A percentile compares a stretch with the other conserved stretches of the same genome.
Evolutionary conservation across 2,329 filamentous ascomycete species (phyloP).

Genomic region (Hysterium pulicare): DNA sequence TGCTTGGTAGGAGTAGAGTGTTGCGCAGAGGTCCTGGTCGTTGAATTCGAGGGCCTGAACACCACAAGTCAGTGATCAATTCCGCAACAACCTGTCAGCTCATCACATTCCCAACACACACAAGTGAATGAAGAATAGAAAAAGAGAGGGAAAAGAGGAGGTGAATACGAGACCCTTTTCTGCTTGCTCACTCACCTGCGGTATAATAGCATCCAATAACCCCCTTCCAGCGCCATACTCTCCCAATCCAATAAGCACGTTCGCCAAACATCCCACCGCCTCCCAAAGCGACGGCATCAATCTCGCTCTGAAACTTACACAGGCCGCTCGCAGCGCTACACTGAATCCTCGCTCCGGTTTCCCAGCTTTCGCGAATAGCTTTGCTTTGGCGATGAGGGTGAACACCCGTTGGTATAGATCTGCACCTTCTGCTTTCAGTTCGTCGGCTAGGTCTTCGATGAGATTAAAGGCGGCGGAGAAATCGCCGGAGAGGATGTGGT

Average conservation of each 20-base stretch:
- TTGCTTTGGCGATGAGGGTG: slow-evolving; percentile 69
- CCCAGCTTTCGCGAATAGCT: slow-evolving; percentile 65
- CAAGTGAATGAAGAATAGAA: neutral
- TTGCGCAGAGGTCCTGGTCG: slow-evolving; percentile 59
- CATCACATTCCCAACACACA: no score
- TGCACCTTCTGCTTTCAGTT: slow-evolving; percentile 53
- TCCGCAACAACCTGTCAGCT: no score
- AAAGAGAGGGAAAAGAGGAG: neutral
- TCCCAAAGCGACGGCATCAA: slow-evolving; percentile 71
- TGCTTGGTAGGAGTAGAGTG: slow-evolving; percentile 66
- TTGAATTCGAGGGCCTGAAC: slow-evolving; percentile 63
- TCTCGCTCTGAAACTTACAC: slow-evolving; percentile 66
- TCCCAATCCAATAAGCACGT: slow-evolving; percentile 64
- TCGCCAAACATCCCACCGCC: slow-evolving; percentile 63
- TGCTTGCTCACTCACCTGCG: slow-evolving; percentile 58
- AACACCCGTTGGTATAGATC: slow-evolving; percentile 68
- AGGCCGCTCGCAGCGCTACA: slow-evolving; percentile 70
- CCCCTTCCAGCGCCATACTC: slow-evolving; percentile 67
- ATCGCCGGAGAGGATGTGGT: slow-evolving; percentile 53
- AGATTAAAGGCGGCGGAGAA: slow-evolving; percentile 52
- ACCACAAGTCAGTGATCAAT: no score
- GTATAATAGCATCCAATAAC: slow-evolving; percentile 67
- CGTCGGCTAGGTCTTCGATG: slow-evolving; percentile 51
- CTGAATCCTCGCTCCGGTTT: slow-evolving; percentile 74
- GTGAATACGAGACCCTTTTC: neutral